Conservation (phyloP, 441 rosid species). For the Pelargonium myrrhifolium region DNA sequence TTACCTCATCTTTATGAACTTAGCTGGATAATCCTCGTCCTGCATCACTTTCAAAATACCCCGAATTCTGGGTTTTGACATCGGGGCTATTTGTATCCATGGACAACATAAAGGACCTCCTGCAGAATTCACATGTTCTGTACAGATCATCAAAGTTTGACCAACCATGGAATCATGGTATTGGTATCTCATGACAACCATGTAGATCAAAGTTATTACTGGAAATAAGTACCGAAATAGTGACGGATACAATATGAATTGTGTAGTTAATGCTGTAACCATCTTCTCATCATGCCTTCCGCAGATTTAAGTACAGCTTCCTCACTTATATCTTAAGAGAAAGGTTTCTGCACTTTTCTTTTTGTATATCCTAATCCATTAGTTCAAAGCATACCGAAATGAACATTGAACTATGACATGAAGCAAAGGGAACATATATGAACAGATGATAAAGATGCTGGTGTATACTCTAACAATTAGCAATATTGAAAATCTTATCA, state of each 20-base stretch:
- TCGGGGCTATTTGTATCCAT: not conserved
- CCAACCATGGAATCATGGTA: not conserved
- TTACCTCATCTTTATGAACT: not conserved
- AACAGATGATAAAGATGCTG: too few relatives aligned
- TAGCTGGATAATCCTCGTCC: not conserved
- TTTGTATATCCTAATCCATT: not conserved
- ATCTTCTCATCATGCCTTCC: not conserved
- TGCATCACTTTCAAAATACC: not conserved
- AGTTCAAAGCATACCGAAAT: not conserved
- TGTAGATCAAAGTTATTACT: not conserved
- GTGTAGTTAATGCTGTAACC: not conserved
- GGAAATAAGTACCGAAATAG: not conserved
- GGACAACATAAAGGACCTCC: not conserved
- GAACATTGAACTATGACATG: not conserved
- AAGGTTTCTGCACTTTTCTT: not conserved
- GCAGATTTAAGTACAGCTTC: not conserved
- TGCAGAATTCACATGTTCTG: not conserved
- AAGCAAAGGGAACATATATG: not conserved
- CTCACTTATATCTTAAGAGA: not conserved
- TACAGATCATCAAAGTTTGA: slow-evolving; percentile 5
- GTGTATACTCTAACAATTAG: too few relatives aligned
- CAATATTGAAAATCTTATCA: not conserved
- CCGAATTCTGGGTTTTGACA: not conserved
- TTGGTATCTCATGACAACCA: not conserved
- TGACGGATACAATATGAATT: not conserved